Evolutionary conservation across 2,329 filamentous ascomycete species (phyloP).

Genomic region (Nigrospora osmanthi): DNA sequence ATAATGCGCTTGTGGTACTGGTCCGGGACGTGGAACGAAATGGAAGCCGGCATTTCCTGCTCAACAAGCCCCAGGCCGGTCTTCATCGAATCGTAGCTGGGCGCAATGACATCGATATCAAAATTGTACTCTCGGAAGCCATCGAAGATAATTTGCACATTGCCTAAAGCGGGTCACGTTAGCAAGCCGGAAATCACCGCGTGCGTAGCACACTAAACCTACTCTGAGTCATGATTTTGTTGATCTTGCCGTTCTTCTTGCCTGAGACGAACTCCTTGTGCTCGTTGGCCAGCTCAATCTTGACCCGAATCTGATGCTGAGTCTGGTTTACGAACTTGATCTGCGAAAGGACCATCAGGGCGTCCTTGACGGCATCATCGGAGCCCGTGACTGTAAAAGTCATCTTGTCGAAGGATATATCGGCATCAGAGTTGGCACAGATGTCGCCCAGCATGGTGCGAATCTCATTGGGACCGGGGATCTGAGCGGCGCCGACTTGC

Average conservation of each 20-base stretch:
- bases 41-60: constrained; percentile 98
- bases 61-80: constrained; percentile 88
- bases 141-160: constrained; percentile 98
- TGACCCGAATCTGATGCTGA: constrained; percentile 90
- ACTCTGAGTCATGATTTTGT: constrained; percentile 99
- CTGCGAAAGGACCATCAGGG: constrained; percentile 88
- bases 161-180: constrained; percentile 40
- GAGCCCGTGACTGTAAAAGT: constrained; percentile 92
- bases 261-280: constrained; percentile 99
- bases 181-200: not conserved
- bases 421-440: constrained; percentile 90
- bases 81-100: constrained; percentile 89
- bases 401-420: constrained; percentile 89
- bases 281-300: constrained; percentile 97
- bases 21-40: constrained; percentile 97
- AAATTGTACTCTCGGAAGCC: constrained; percentile 99
- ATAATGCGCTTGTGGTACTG: constrained; percentile 99
- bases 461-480: constrained; percentile 64
- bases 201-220: constrained; percentile 14
- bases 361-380: constrained; percentile 91
- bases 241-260: constrained; percentile 99
- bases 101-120: constrained; percentile 94
- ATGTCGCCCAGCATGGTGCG: constrained; percentile 91
- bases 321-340: constrained; percentile 81
- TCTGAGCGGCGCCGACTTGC: constrained; percentile 57